Evolutionary conservation across 1,284 basidiomycete genomes (phyloP), one percentile per base, ranked within the genome.

Genomic region (Rhodotorula mucilaginosa): DNA sequence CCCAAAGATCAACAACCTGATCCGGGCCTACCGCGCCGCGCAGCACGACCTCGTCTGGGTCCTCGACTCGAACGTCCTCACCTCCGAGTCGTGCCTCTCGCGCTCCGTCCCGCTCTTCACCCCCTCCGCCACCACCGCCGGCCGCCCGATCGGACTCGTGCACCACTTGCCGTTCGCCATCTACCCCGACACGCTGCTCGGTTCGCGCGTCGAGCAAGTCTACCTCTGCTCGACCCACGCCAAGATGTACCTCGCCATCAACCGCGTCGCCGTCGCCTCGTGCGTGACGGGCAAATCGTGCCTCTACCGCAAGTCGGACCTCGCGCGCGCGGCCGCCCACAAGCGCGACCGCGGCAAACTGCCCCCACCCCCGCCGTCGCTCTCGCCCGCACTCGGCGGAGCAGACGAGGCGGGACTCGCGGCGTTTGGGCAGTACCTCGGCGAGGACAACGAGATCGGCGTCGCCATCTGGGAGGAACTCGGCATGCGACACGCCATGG

Each of bases 211-310:
- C 51, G 97, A 99, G 82, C 90, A 93, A 71, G 93, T 92, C 1
- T 99, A 97, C 80, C 83, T 99, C 63, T 97, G 96, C 80, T 96
- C 93, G 7, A 97, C 93, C 65, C 97, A 99, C 79, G 96, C 96
- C 21, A 98, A 97, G 82, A 99, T 99, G 96, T 99, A 99, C 79
- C 86, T 98, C 65, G 94, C 94, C 15, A 93, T 99, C 81, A 97
- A 97, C 81, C 85, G 79, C 0, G 83, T 91, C 61, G 89, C 89
- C 7, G 83, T 97, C 68, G 97, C 97, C 65, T 96, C 93, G 0
- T 99, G 97, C 80, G 93, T 99, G 19, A 91, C 98, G 76, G 97
- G 97, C 75, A 99, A 99, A 83, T 95, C 93, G 68, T 95, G 94
- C 81, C 82, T 99, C 73, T 99, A 95, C 82, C 89, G 92, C 60